Evolutionary conservation across 1,284 basidiomycete genomes (phyloP), one percentile per base, ranked within the genome.

Genomic region (Mycocalia duriaeana): DNA sequence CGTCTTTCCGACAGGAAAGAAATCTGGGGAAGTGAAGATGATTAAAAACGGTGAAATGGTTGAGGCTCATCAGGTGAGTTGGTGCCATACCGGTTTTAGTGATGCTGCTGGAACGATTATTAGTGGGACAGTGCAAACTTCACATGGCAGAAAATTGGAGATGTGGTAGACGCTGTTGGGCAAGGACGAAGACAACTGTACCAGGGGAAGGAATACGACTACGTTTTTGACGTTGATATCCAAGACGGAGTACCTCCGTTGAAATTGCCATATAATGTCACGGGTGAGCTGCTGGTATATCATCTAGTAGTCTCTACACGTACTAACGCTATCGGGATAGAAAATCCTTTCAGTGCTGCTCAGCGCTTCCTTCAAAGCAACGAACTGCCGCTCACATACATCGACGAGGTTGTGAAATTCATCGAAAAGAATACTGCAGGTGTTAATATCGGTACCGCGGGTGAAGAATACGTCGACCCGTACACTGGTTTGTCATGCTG

Each of bases 201-300:
- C 63, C 68, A 91, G 55, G 96, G 96, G 24, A 86, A 87, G 62
- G 95, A 98, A 68, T 99, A 94, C 61, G 96, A 99, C 69, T 95
- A 97, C 59, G 95, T 99, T 6, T 99, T 99, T 59, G 94, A 98
- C 59, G 94, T 99, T 16, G 95, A 98, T 60, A 88, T 98, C 23
- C 78, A 91, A 53, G 95, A 98, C 54, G 95, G 93, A 5, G 83
- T 82, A 19, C 94, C 95, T 5, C 87, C 94, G 5, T 75, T 99
- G 53, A 98, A 98, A 62, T 77, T 99, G 25, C 94, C 95, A 0
- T 99, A 91, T 68, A 98, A 98, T 62, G 81, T 79, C 11, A 80
- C 80, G 38, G 92, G 93, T 91, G 54, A 51, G 81, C 42, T 42
- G n/a, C 14, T 25, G 37, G 25, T 24, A 49, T n/a, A 9, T 20